These are phyloP conservation scores for Diaporthe australafricana DNA, from an alignment of 2,329 filamentous ascomycete genomes.

Conservation along the genomic window DNA sequence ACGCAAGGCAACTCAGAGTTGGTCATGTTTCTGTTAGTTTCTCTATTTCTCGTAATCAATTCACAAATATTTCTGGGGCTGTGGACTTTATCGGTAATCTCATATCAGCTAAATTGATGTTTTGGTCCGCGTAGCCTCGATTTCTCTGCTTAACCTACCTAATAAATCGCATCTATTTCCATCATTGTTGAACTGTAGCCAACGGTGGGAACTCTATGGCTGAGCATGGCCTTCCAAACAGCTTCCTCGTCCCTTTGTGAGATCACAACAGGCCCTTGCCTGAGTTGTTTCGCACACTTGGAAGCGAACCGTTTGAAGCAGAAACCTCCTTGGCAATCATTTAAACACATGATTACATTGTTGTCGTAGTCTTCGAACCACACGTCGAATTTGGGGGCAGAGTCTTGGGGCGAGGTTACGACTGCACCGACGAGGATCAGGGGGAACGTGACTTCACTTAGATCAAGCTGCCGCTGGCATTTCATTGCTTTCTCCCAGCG, in stretches of 20 bases:
- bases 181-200: background rate
- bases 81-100: background rate
- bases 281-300: background rate
- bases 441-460: background rate
- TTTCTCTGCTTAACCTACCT: background rate
- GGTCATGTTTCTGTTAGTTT: background rate
- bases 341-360: conserved; percentile 5
- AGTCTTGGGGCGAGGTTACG: background rate
- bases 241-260: background rate
- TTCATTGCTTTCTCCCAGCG: background rate
- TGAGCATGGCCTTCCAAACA: background rate
- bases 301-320: background rate
- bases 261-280: background rate
- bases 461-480: background rate
- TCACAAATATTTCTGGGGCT: background rate
- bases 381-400: background rate
- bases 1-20: too few species aligned
- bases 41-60: background rate
- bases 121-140: too few species aligned
- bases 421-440: background rate
- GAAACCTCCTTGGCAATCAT: background rate
- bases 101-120: background rate
- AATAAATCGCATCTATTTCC: background rate
- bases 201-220: background rate
- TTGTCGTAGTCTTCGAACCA: conserved; percentile 3